A percentile compares a stretch with the other conserved stretches of the same genome.
Conservation (phyloP, 371 early-diverging fungal genomes). For the Mortierella sp. region DNA sequence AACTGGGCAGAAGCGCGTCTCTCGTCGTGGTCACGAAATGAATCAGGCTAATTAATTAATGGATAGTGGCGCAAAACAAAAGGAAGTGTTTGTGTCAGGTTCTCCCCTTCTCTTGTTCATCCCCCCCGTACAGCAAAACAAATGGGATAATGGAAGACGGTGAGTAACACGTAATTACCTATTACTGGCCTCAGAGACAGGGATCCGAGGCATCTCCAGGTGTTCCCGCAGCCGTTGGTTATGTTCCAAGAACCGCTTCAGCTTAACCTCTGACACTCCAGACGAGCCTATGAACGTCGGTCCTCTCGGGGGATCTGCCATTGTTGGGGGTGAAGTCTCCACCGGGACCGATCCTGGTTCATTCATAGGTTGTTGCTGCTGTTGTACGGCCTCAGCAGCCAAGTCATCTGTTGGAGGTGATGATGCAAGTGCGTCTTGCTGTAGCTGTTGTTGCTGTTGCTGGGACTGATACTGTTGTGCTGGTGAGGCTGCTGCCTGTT, state of each 20-base stretch:
- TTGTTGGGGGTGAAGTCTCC: not conserved
- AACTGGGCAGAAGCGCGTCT: slow-evolving; percentile 83
- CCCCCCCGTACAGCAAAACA: not conserved
- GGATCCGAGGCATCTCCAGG: slow-evolving; percentile 81
- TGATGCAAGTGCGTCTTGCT: no score
- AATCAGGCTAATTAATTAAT: slow-evolving; percentile 59
- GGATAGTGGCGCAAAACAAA: not conserved
- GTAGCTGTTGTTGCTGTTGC: not conserved
- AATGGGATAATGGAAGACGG: no score
- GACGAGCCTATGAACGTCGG: not conserved
- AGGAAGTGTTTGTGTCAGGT: not conserved
- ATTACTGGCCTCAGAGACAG: slow-evolving; percentile 83
- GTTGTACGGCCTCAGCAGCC: not conserved
- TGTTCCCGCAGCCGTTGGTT: slow-evolving; percentile 82
- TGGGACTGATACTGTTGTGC: no score
- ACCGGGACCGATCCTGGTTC: not conserved
- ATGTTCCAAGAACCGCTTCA: slow-evolving; percentile 80
- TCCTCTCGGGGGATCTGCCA: not conserved
- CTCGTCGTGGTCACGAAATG: slow-evolving; percentile 67
- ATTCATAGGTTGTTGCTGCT: not conserved
- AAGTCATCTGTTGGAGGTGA: not conserved
- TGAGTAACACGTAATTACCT: no score
- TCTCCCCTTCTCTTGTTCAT: not conserved
- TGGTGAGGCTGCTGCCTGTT: not conserved
- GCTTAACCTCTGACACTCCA: slow-evolving; percentile 75